phyloP scores from a whole-genome alignment of 768 basidiomycete genomes.

The Suillus discolor region DNA sequence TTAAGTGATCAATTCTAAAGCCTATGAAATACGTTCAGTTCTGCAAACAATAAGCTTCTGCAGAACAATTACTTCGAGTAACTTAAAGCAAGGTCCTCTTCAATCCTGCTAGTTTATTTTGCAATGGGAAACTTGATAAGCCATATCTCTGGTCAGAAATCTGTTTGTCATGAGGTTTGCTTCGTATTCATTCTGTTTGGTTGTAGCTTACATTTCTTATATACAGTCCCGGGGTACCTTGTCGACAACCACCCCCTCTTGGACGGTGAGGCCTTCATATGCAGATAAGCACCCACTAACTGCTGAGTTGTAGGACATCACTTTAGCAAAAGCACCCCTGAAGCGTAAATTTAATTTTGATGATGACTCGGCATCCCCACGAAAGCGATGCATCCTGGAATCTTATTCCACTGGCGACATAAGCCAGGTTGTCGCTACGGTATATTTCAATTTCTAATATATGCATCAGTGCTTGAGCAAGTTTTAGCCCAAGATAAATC shows the following conservation, averaged over 20 bases:
- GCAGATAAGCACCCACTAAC: not conserved
- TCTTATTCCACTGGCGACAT: not conserved
- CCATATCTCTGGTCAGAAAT: not conserved
- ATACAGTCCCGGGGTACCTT: not conserved
- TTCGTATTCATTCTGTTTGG: not conserved
- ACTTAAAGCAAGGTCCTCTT: not conserved
- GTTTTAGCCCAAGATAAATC: not conserved
- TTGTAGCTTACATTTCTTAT: not conserved
- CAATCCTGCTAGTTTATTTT: not conserved
- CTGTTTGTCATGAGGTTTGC: not conserved
- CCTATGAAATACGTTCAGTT: too few species aligned
- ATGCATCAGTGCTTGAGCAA: not conserved
- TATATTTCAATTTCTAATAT: not conserved
- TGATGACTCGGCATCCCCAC: not conserved
- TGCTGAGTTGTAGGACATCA: not conserved
- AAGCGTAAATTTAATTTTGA: not conserved
- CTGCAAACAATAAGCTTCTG: not conserved
- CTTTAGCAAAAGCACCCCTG: not conserved
- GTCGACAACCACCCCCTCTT: not conserved
- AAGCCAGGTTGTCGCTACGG: not conserved
- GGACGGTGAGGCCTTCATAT: not conserved
- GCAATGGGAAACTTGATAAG: not conserved
- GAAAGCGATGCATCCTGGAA: not conserved
- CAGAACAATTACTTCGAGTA: not conserved
- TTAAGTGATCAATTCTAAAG: not conserved